These are phyloP conservation scores for Boletus vinaceobasis DNA, from an alignment of 768 basidiomycete species.

Conservation along the genomic window DNA sequence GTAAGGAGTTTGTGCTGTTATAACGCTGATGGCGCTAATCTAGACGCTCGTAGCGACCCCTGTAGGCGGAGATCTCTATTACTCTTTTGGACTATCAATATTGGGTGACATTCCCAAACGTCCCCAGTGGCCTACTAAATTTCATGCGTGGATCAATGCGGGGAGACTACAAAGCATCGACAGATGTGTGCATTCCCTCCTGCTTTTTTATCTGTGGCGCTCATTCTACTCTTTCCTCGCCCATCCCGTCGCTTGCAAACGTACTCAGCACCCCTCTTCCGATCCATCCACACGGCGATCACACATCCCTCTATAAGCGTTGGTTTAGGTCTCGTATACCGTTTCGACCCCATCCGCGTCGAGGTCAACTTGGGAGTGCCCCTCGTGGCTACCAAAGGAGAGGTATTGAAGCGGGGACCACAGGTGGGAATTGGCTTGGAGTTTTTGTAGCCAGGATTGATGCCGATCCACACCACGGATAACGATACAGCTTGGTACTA, in stretches of 20 bases:
- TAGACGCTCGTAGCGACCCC: conserved; percentile 60
- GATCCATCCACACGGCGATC: conserved; percentile 16
- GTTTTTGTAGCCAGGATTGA: conserved; percentile 47
- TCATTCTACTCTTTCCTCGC: neutral
- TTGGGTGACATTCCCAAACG: conserved; percentile 70
- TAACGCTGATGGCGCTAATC: neutral
- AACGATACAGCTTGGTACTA: neutral
- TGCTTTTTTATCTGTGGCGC: neutral
- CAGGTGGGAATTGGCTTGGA: conserved; percentile 82
- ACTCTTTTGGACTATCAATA: conserved; percentile 72
- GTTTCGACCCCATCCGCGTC: conserved; percentile 78
- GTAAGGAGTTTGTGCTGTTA: conserved; percentile 38
- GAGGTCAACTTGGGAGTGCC: conserved; percentile 90
- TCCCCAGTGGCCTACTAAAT: conserved; percentile 81
- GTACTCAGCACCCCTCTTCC: conserved; percentile 6
- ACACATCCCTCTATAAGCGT: conserved; percentile 62
- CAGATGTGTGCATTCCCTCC: conserved; percentile 41
- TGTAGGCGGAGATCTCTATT: conserved; percentile 78
- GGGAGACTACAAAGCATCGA: conserved; percentile 67
- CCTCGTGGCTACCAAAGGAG: conserved; percentile 63
- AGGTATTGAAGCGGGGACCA: conserved; percentile 64
- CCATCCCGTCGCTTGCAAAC: neutral
- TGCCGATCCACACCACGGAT: neutral
- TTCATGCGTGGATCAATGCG: conserved; percentile 77
- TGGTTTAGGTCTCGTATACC: conserved; percentile 80